Conservation (phyloP, 768 basidiomycete genomes). For the Trametes sanguinea region DNA sequence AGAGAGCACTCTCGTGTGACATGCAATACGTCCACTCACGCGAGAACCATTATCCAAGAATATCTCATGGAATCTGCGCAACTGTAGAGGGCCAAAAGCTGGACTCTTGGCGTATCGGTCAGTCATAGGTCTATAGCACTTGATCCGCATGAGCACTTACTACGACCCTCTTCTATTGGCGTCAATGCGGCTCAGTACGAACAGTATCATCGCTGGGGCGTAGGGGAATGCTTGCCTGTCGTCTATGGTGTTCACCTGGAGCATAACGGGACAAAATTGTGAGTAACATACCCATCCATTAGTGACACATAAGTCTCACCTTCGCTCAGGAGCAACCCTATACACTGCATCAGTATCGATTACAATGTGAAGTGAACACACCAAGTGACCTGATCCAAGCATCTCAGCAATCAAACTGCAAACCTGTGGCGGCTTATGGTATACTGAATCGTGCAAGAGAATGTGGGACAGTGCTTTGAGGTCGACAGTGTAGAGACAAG, state of each 20-base stretch:
- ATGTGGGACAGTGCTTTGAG: slow-evolving; percentile 65
- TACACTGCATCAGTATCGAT: slow-evolving; percentile 20
- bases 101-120: slow-evolving; percentile 48
- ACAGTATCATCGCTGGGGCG: neutral
- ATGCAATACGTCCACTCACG: slow-evolving; percentile 35
- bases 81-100: slow-evolving; percentile 62
- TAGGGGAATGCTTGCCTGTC: slow-evolving; percentile 34
- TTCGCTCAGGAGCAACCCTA: slow-evolving; percentile 49
- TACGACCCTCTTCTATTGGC: slow-evolving; percentile 7
- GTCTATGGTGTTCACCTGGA: slow-evolving; percentile 39
- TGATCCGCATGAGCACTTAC: slow-evolving; percentile 2
- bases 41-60: slow-evolving; percentile 57
- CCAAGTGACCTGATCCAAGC: slow-evolving; percentile 45
- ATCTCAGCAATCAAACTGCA: slow-evolving; percentile 43
- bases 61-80: slow-evolving; percentile 56
- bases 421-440: slow-evolving; percentile 53
- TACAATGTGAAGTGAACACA: slow-evolving; percentile 1
- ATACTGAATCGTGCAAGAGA: slow-evolving; percentile 54
- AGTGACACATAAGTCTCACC: slow-evolving; percentile 21
- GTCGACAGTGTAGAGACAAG: slow-evolving; percentile 41
- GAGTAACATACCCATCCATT: neutral
- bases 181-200: neutral
- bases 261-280: neutral
- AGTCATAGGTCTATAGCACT: neutral
- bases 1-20: neutral